Base-by-base conservation (phyloP, 2,329 filamentous ascomycete genomes). In the Talaromyces sp. region DNA sequence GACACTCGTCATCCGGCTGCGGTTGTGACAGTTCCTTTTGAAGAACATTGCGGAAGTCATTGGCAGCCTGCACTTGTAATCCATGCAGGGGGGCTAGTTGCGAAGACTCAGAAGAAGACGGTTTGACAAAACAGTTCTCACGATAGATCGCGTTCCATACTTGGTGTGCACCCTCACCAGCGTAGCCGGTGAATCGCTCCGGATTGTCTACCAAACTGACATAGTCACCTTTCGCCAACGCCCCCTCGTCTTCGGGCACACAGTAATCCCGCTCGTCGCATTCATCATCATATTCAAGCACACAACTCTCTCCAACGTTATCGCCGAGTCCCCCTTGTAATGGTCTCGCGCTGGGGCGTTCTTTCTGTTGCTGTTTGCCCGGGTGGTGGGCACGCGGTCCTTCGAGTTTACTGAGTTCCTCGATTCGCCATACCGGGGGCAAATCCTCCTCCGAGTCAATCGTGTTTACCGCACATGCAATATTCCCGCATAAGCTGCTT, bases 261-360 rank as follows among this genome's bases (percentile, higher is more conserved):
- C 95, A 99, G 78, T 98, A 99, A 76, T 99, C 95, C 69, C 95
- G 87, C 70, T 97, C 91, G 79, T 98, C 94, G 78, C 93, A 97
- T 78, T 97, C 94, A 73, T 97, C 94, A 73, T 98, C 94, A 74
- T 96, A 96, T 80, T 99, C 95, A 19, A 98, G 89, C 54, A 99
- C 93, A 76, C 95, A 99, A 77, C 92, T 97, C 81, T 99, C 95
- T 61, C 92, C 93, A 0, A 97, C 94, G 64, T 89, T 82, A 60
- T 93, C 92, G 56, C 95, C 95, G 9, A 99, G 80, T 71, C 88
- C 85, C 16, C 94, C 94, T 71, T 92, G 88, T 7, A 98, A 81
- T 22, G 95, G 95, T 64, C 87, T 85, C 70, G 90, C 79, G 3
- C 87, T 88, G 58, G 82, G 82, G 33, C 89, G 82, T 74, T 93